A percentile compares a stretch with the other conserved stretches of the same genome.
These are phyloP conservation scores for Tulasnella sp. DNA, from an alignment of 768 basidiomycete species.

Conservation along the genomic window DNA sequence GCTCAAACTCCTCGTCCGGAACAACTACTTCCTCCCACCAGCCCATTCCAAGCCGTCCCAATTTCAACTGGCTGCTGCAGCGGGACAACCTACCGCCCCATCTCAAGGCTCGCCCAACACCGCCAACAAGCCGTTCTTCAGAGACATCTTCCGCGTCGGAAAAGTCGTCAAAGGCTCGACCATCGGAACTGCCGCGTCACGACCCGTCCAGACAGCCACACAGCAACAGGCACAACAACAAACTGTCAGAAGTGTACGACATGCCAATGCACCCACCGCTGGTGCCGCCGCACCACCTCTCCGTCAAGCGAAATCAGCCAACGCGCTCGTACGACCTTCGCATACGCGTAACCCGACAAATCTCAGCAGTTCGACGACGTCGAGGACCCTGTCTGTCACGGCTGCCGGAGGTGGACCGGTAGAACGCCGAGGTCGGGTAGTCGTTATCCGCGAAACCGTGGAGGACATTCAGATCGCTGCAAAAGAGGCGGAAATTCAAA, in stretches of 20 bases:
- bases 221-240: conserved; percentile 43
- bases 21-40: conserved; percentile 81
- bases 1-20: conserved; percentile 70
- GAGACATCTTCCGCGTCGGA: conserved; percentile 11
- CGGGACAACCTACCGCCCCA: background rate
- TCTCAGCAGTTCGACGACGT: conserved; percentile 3
- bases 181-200: background rate
- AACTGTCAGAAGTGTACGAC: background rate
- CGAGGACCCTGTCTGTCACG: background rate
- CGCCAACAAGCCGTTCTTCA: conserved; percentile 15
- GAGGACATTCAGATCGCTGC: conserved; percentile 56
- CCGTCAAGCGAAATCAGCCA: conserved; percentile 31
- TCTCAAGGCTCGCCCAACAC: background rate
- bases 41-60: conserved; percentile 63
- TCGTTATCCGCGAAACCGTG: conserved; percentile 77
- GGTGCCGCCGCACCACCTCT: conserved; percentile 38
- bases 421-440: conserved; percentile 47
- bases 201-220: conserved; percentile 28
- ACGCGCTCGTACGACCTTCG: conserved; percentile 29
- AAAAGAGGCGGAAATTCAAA: conserved; percentile 62
- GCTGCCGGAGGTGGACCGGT: conserved; percentile 15
- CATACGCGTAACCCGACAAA: conserved; percentile 22
- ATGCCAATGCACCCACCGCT: conserved; percentile 27
- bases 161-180: background rate
- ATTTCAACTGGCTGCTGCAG: conserved; percentile 5